Base-by-base conservation (phyloP, 2,329 filamentous ascomycete species). In the Lizonia empirigonia region DNA sequence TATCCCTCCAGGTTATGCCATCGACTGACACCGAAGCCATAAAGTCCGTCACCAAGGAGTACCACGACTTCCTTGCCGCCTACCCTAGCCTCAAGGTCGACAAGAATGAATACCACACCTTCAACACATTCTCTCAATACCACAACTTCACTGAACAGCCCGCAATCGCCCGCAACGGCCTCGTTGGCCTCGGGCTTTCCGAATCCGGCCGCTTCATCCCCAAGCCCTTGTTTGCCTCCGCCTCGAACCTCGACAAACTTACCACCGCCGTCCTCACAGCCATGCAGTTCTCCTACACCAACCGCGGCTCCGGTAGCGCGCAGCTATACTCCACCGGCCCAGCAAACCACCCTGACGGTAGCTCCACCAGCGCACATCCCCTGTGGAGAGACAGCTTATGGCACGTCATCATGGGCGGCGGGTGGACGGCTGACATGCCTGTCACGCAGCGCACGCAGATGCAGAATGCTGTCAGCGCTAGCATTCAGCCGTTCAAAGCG, bases 261-360 rank as follows among this genome's bases (percentile, higher is more conserved):
- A 68, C 68, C 6, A 46, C 66, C 32, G 70, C 70, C 6, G 60
- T 73, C 15, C 45, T 72, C 2, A 58, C 60, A 26, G 64, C 67
- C 1, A 70, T 71, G 65, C 67, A 71, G 39, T 62, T 67, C 34
- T 68, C 67, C 3, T 50, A 62, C 37, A 55, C 50, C n/a, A 67
- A 65, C 22, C 41, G 56, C 13, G 65, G 59, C 6, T 59, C 63
- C 30, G 69, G 69, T 12, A 57, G 57, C 26, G 69, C 65, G 4
- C 70, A 73, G 30, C 61, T 73, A 10, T 73, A 73, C 49, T 63
- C 70, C 9, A 73, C 70, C 0, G 70, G 69, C 1, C 70, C 70
- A 1, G 42, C 59, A 19, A 71, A 68, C 40, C 62, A 65, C 13
- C 67, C 63, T 3, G 68, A 71, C 40, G 67, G 67, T 20, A 58